These are phyloP conservation scores for Phytophthora melonis DNA, from an alignment of 352 stramenopile species.

Conservation along the genomic window DNA sequence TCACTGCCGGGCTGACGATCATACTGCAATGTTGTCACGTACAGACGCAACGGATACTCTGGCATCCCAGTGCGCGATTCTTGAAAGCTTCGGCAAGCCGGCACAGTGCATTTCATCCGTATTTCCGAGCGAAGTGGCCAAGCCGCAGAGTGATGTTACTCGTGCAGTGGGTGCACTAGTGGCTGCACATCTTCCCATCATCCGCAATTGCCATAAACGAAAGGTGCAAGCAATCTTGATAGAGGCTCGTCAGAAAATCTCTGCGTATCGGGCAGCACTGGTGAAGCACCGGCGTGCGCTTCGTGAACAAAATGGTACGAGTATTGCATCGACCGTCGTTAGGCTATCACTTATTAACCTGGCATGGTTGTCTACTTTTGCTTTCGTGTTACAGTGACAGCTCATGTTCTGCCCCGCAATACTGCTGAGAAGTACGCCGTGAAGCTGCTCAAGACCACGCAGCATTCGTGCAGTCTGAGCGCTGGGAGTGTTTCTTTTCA, in stretches of 20 bases:
- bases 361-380: no score
- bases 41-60: constrained; percentile 43
- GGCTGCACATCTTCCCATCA: constrained; percentile 31
- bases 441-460: constrained; percentile 17
- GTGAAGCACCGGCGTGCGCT: constrained; percentile 9
- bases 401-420: constrained; percentile 11
- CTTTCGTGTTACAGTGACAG: constrained; percentile 5
- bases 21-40: constrained; percentile 17
- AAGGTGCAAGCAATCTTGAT: constrained; percentile 41
- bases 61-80: constrained; percentile 34
- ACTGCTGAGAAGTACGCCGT: constrained; percentile 20
- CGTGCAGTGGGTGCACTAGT: constrained; percentile 34
- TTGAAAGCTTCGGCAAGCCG: constrained; percentile 48
- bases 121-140: constrained; percentile 26
- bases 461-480: constrained; percentile 1
- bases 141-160: constrained; percentile 40
- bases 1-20: not conserved
- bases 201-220: constrained; percentile 36
- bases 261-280: constrained; percentile 29
- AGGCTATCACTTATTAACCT: constrained; percentile 7
- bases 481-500: constrained; percentile 20
- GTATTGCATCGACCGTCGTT: not conserved
- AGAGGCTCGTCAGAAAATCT: constrained; percentile 39
- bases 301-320: constrained; percentile 18
- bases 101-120: constrained; percentile 43